These are phyloP conservation scores for Penicillium hesseltinei DNA, from an alignment of 2,329 filamentous ascomycete genomes.

Conservation along the genomic window DNA sequence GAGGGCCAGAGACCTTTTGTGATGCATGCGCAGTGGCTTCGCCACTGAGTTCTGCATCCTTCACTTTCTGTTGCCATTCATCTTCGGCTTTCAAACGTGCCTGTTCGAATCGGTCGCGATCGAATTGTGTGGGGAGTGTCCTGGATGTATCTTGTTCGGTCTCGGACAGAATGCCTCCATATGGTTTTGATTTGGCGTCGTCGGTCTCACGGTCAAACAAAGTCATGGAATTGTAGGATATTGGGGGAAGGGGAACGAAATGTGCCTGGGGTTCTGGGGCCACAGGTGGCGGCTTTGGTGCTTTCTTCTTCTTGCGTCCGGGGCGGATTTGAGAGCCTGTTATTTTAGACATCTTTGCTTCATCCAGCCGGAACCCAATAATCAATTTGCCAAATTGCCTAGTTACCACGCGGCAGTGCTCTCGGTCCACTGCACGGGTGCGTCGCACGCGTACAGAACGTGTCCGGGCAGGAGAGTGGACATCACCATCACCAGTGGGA, in stretches of 20 bases:
- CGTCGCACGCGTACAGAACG: constrained; percentile 63
- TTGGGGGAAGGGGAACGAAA: constrained; percentile 59
- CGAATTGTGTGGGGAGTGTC: constrained; percentile 75
- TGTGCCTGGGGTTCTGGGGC: constrained; percentile 51
- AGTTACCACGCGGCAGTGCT: constrained; percentile 41
- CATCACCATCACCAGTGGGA: constrained; percentile 8
- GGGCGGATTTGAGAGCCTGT: constrained; percentile 60
- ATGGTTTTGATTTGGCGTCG: constrained; percentile 87
- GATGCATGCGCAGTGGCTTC: constrained; percentile 63
- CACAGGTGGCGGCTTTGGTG: constrained; percentile 42
- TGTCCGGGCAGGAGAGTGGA: constrained; percentile 37
- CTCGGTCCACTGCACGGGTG: constrained; percentile 45
- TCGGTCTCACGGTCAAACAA: constrained; percentile 88
- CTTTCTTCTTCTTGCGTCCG: constrained; percentile 51
- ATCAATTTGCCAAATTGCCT: constrained; percentile 51
- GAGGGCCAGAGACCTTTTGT: constrained; percentile 76
- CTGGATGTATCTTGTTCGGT: constrained; percentile 86
- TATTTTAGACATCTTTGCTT: constrained; percentile 60
- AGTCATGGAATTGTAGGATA: constrained; percentile 75
- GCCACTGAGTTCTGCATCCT: constrained; percentile 62
- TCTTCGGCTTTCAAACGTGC: constrained; percentile 89
- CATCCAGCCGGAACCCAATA: constrained; percentile 59
- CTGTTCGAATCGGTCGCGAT: constrained; percentile 83
- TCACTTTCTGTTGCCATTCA: constrained; percentile 73
- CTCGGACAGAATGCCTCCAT: constrained; percentile 88